phyloP scores from a whole-genome alignment of 2,329 filamentous ascomycete genomes.

The Scedosporium minutisporum region DNA sequence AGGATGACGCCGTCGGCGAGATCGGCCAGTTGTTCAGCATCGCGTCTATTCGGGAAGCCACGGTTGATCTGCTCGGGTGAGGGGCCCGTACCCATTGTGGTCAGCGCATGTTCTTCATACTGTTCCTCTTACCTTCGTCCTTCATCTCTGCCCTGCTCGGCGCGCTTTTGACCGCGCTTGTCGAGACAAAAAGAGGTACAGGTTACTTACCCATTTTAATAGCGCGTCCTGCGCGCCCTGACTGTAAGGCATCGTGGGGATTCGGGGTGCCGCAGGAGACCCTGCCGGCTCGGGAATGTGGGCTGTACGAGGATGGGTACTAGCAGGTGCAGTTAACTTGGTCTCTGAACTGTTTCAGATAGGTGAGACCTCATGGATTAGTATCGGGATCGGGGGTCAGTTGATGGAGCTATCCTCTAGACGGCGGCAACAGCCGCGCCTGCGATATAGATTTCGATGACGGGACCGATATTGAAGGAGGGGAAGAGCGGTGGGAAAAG shows the following conservation, averaged over 20 bases:
- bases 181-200: not conserved
- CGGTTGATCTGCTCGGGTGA: constrained; percentile 19
- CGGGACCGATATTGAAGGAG: not conserved
- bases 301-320: not conserved
- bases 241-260: constrained; percentile 28
- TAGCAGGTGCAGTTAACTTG: not conserved
- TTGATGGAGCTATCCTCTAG: not conserved
- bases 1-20: constrained; percentile 45
- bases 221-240: constrained; percentile 42
- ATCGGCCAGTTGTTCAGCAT: constrained; percentile 39
- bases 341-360: not conserved
- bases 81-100: not conserved
- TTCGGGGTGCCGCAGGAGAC: not conserved
- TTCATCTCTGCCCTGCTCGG: too few relatives aligned
- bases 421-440: not conserved
- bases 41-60: constrained; percentile 33
- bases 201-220: constrained; percentile 39
- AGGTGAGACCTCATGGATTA: not conserved
- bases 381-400: too few relatives aligned
- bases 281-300: too few relatives aligned
- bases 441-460: not conserved
- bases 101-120: not conserved
- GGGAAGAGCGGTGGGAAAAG: not conserved
- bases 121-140: too few relatives aligned
- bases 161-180: too few relatives aligned